phyloP scores from a whole-genome alignment of 1,139 yeast genomes.

The Fermentozyma sake region DNA sequence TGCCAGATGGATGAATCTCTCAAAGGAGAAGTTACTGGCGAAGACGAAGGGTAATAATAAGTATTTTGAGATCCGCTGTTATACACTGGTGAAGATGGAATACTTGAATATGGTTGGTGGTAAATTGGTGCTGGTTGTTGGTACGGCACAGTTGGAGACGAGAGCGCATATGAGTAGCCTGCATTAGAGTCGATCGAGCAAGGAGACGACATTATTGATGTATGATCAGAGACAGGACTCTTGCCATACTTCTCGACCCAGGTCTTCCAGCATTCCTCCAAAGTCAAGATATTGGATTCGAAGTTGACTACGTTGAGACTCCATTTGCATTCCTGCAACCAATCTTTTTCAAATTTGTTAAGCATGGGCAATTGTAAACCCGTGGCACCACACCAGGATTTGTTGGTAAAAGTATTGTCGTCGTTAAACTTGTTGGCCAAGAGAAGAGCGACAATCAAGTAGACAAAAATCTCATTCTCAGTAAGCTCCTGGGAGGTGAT shows the following conservation, averaged over 20 bases:
- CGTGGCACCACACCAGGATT: conserved; percentile 94
- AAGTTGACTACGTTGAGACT: conserved; percentile 43
- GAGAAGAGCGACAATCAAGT: conserved; percentile 66
- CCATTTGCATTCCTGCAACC: conserved; percentile 59
- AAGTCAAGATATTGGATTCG: conserved; percentile 36
- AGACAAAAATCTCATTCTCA: conserved; percentile 51
- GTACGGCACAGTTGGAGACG: conserved; percentile 16
- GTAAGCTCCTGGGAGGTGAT: conserved; percentile 21
- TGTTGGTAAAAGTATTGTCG: conserved; percentile 92
- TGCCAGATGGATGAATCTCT: conserved; percentile 6
- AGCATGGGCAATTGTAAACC: conserved; percentile 62
- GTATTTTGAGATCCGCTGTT: conserved; percentile 5
- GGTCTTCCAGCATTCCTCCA: conserved; percentile 46
- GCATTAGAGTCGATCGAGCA: conserved; percentile 8
- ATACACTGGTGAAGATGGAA: conserved; percentile 26
- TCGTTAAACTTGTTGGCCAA: conserved; percentile 93
- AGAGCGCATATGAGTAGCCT: conserved; percentile 13
- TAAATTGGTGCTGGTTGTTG: conserved; percentile 3
- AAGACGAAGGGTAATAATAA: conserved; percentile 12
- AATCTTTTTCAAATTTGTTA: conserved; percentile 64
- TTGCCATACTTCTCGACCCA: conserved; percentile 36
- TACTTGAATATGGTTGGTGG: conserved; percentile 9
- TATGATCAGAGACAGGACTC: conserved; percentile 4
- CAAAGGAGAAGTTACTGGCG: conserved; percentile 12
- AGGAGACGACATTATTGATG: conserved; percentile 8